These are phyloP conservation scores for Hyparrhenia diplandra DNA, from an alignment of 176 grass and related monocot genomes.

Conservation along the genomic window DNA sequence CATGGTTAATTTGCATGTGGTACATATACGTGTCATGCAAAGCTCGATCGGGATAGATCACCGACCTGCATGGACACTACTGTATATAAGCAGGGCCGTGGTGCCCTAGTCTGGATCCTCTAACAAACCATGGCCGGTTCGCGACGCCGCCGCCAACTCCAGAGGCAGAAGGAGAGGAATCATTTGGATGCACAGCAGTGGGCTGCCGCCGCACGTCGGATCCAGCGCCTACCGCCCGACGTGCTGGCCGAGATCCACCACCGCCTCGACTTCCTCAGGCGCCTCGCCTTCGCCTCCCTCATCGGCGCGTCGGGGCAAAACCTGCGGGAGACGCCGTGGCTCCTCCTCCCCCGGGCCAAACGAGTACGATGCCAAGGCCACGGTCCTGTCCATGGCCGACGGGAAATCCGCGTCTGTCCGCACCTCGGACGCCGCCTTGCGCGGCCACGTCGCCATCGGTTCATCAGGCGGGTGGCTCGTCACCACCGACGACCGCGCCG, in stretches of 20 bases:
- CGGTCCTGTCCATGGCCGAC: neutral
- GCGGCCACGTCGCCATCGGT: neutral
- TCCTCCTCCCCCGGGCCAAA: neutral
- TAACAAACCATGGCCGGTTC: too few relatives aligned
- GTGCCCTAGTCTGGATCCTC: too few relatives aligned
- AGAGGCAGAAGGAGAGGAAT: neutral
- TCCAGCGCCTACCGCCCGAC: neutral
- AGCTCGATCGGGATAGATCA: too few relatives aligned
- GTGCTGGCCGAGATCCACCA: neutral
- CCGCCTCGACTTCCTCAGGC: neutral
- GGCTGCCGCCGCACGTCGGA: neutral
- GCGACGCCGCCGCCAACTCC: neutral
- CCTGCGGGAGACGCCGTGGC: neutral
- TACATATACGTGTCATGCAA: too few relatives aligned
- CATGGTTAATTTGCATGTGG: too few relatives aligned
- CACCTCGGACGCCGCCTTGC: neutral
- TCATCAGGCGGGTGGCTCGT: conserved; percentile 5
- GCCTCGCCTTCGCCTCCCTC: neutral
- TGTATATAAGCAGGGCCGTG: too few relatives aligned
- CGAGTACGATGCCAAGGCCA: neutral
- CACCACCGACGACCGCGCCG: neutral
- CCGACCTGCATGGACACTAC: too few relatives aligned
- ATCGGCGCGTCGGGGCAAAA: neutral
- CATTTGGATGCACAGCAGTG: neutral
- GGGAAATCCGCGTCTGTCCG: neutral